Base-by-base conservation (phyloP, 805 yeast species). In the Ogataea sp. region DNA sequence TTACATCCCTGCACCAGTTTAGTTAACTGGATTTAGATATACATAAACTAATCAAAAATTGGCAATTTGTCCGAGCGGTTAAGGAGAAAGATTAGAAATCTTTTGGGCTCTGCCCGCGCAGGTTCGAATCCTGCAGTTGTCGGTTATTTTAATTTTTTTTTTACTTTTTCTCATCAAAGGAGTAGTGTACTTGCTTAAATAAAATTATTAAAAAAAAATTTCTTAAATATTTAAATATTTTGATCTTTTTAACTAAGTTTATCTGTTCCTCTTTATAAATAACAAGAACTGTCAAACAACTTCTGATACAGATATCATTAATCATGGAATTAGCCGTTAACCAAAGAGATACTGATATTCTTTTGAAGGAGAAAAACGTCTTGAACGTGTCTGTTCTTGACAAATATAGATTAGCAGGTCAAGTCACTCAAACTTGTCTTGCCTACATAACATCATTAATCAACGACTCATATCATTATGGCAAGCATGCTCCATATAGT, bases 351-450 rank as follows among this genome's bases (percentile, higher is more conserved):
- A 80, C 83, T 38, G 80, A 83, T 50, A 64, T 80, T 48, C 70
- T 86, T 43, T 68, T 87, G 48, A 78, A 77, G 49, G 80, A 80
- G 45, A 85, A 77, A 57, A 87, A 87, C 59, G 71, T 77, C 32
- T 70, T 87, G 47, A 68, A 67, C 48, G 78, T 69, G 24, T 44
- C 70, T 15, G 80, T 81, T 10, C 56, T 86, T 21, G 90, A 82
- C 49, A 89, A 88, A 63, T 88, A 89, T 64, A 75, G 95, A 62
- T 68, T 78, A 37, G 96, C 96, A 4, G 97, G 96, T 36, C 87
- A 84, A 61, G 79, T 88, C 50, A 67, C 93, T 4, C 96, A 89
- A 63, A 82, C 95, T 17, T 81, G 87, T 40, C 67, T 89, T 49
- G 64, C 73, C 43, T 83, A 83, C 56, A 65, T 85, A 37, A 65